phyloP scores from a whole-genome alignment of 441 rosid species.

The Bocquillonia castaneifolia region DNA sequence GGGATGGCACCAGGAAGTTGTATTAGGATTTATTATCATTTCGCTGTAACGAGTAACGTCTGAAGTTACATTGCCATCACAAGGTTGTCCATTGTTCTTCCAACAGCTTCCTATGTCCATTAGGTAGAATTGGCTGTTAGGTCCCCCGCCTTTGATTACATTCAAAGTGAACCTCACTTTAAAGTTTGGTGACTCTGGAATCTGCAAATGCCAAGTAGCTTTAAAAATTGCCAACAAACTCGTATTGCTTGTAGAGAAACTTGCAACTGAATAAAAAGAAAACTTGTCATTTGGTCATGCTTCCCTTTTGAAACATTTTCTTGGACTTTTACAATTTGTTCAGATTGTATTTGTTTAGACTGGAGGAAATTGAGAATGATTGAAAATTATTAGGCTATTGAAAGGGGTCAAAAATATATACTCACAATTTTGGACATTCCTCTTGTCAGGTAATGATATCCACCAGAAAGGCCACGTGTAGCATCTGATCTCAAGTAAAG shows the following conservation, averaged over 20 bases:
- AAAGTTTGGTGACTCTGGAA: slow-evolving; percentile 65
- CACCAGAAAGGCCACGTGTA: slow-evolving; percentile 59
- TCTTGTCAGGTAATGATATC: slow-evolving; percentile 72
- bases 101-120: slow-evolving; percentile 78
- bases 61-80: slow-evolving; percentile 58
- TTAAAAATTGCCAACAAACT: slow-evolving; percentile 6
- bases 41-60: slow-evolving; percentile 74
- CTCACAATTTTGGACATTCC: slow-evolving; percentile 79
- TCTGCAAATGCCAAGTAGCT: slow-evolving; percentile 31
- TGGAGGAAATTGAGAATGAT: no score
- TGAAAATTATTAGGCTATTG: neutral
- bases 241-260: slow-evolving; percentile 23
- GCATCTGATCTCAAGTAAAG: slow-evolving; percentile 83
- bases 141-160: slow-evolving; percentile 62
- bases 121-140: slow-evolving; percentile 65
- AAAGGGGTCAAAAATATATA: slow-evolving; percentile 6
- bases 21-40: slow-evolving; percentile 61
- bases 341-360: neutral
- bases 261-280: no score
- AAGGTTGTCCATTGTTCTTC: slow-evolving; percentile 71
- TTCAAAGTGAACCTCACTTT: slow-evolving; percentile 58
- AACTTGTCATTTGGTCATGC: neutral
- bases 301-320: neutral
- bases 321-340: neutral
- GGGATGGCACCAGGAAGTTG: slow-evolving; percentile 47